Conservation (phyloP, 1,139 yeast genomes). For the Scheffersomyces stambukii region DNA sequence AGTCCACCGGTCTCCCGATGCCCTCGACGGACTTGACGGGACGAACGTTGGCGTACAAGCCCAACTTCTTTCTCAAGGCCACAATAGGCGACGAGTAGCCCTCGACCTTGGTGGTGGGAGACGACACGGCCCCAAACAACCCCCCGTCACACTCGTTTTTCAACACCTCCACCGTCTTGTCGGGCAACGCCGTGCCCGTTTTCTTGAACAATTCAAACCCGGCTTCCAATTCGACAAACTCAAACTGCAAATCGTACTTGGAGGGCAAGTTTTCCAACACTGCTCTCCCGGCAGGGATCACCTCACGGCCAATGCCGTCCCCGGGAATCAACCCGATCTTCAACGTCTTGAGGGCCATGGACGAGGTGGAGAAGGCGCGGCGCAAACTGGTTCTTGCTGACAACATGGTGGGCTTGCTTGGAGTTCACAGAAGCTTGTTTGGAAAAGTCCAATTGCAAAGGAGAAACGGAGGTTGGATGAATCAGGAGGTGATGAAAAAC, state of each 20-base stretch:
- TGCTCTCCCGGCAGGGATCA: conserved; percentile 89
- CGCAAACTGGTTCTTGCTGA: conserved; percentile 20
- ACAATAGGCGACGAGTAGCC: conserved; percentile 98
- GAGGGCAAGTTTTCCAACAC: conserved; percentile 78
- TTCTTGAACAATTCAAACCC: conserved; percentile 90
- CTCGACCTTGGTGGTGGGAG: conserved; percentile 89
- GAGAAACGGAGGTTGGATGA: background rate
- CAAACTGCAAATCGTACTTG: conserved; percentile 71
- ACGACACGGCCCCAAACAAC: conserved; percentile 92
- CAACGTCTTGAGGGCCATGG: conserved; percentile 29
- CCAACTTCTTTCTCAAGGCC: conserved; percentile 91
- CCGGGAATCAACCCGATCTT: conserved; percentile 81
- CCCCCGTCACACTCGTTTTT: conserved; percentile 92
- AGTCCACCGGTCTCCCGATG: conserved; percentile 82
- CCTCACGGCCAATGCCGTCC: conserved; percentile 97
- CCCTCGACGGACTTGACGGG: conserved; percentile 94
- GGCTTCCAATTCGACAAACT: conserved; percentile 84
- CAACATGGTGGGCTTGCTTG: conserved; percentile 13
- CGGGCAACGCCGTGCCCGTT: conserved; percentile 95
- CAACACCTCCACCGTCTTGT: conserved; percentile 79
- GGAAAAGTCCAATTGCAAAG: background rate
- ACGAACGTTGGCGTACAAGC: conserved; percentile 93
- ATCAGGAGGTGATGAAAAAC: too few relatives aligned
- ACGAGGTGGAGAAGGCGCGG: conserved; percentile 36
- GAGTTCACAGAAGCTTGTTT: background rate